phyloP scores from a whole-genome alignment of 306 rosid genomes.

The Vicia faba region DNA sequence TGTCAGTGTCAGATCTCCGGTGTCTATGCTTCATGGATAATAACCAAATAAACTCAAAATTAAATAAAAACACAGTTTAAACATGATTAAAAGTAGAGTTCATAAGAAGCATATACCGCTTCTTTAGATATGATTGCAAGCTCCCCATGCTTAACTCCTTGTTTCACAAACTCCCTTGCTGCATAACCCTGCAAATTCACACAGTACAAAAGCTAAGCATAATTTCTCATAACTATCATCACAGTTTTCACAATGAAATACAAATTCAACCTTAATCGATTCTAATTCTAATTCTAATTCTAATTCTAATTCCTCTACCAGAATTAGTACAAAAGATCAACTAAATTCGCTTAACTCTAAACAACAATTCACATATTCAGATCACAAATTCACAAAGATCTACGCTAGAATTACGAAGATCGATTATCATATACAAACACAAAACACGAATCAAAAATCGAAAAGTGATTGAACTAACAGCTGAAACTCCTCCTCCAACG shows the following conservation, averaged over 20 bases:
- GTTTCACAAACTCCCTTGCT: constrained; percentile 86
- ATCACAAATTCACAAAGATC: constrained; percentile 4
- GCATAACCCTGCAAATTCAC: constrained; percentile 78
- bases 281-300: no score
- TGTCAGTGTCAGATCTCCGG: no score
- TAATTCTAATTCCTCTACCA: constrained; percentile 1
- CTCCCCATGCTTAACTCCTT: constrained; percentile 84
- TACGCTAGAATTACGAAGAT: constrained; percentile 26
- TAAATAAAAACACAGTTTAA: neutral
- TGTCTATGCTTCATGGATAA: no score
- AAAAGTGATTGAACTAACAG: constrained; percentile 59
- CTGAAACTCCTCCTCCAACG: constrained; percentile 92
- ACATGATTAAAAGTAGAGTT: constrained; percentile 9
- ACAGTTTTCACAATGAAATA: neutral
- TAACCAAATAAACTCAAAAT: constrained; percentile 5
- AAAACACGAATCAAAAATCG: neutral
- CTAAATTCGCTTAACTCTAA: neutral
- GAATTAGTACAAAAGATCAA: constrained; percentile 6
- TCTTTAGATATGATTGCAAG: constrained; percentile 90
- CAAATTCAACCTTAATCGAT: no score
- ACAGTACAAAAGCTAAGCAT: neutral
- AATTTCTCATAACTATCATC: neutral
- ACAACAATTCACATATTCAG: constrained; percentile 1
- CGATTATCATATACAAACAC: neutral
- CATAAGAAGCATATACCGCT: constrained; percentile 57